These are phyloP conservation scores for Cystobasidium onofrii DNA, from an alignment of 768 basidiomycete genomes.

Conservation along the genomic window DNA sequence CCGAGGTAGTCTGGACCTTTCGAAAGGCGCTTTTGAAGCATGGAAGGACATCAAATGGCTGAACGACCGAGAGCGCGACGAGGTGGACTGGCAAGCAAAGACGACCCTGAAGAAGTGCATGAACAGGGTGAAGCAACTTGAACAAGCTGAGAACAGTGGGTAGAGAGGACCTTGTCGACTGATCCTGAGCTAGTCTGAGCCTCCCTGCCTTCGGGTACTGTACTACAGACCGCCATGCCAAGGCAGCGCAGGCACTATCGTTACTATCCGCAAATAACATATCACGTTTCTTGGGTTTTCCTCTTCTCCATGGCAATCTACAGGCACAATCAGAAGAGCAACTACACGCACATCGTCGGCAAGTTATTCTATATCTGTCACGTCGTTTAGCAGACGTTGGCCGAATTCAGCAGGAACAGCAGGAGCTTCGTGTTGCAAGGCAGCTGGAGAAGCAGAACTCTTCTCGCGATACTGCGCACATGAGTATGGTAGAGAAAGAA, in stretches of 20 bases:
- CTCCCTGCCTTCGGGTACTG: too few species aligned
- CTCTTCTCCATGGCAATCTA: slow-evolving; percentile 57
- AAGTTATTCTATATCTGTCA: slow-evolving; percentile 83
- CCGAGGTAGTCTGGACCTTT: slow-evolving; percentile 13
- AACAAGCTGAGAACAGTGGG: slow-evolving; percentile 79
- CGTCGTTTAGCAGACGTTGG: slow-evolving; percentile 70
- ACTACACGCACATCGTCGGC: slow-evolving; percentile 80
- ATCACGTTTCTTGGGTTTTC: slow-evolving; percentile 62
- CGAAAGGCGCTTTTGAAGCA: slow-evolving; percentile 36
- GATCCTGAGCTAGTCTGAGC: not conserved
- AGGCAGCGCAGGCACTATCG: not conserved
- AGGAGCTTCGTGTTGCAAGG: slow-evolving; percentile 84
- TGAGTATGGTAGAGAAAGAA: not conserved
- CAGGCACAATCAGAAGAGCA: slow-evolving; percentile 56
- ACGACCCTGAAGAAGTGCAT: slow-evolving; percentile 76
- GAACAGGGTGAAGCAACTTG: slow-evolving; percentile 78
- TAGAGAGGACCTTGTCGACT: slow-evolving; percentile 10
- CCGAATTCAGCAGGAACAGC: slow-evolving; percentile 72
- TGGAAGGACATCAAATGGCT: slow-evolving; percentile 50
- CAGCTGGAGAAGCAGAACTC: slow-evolving; percentile 56
- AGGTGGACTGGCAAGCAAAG: slow-evolving; percentile 86
- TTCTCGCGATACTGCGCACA: not conserved
- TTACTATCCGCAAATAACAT: slow-evolving; percentile 48
- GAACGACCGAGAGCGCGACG: slow-evolving; percentile 84
- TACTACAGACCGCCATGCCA: slow-evolving; percentile 23